Percentiles rank a stretch among this genome's conserved stretches.
phyloP scores from a whole-genome alignment of 306 rosid species.

The Glycyrrhiza uralensis region DNA sequence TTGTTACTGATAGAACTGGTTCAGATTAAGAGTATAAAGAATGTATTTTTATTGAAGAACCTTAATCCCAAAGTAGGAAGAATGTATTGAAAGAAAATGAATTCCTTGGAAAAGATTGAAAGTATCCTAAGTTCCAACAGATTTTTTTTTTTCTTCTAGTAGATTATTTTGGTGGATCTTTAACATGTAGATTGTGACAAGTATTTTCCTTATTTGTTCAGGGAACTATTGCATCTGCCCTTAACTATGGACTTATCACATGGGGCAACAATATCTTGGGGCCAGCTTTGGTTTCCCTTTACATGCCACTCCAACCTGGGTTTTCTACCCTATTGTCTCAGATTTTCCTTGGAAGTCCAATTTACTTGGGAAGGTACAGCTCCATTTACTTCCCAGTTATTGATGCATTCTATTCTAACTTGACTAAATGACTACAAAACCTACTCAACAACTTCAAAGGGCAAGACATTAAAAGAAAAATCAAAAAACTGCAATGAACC shows the following conservation, averaged over 20 bases:
- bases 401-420: conserved; percentile 3
- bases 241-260: conserved; percentile 72
- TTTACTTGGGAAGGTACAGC: conserved; percentile 84
- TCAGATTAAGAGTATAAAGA: no score
- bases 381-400: conserved; percentile 20
- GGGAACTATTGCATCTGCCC: conserved; percentile 89
- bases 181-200: background rate
- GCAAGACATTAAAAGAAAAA: background rate
- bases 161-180: background rate
- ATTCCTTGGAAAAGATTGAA: no score
- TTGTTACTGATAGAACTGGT: no score
- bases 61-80: no score
- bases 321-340: conserved; percentile 67
- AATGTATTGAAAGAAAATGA: no score
- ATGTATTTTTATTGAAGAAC: no score
- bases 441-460: background rate
- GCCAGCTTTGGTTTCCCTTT: conserved; percentile 85
- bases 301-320: conserved; percentile 87
- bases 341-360: conserved; percentile 82
- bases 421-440: background rate
- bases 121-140: background rate
- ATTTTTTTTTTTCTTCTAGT: background rate
- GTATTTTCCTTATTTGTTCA: conserved; percentile 31
- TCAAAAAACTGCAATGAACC: background rate
- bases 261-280: conserved; percentile 94